Conservation (phyloP, 2,329 filamentous ascomycete genomes). For the Aspergillus hiratsukae region DNA sequence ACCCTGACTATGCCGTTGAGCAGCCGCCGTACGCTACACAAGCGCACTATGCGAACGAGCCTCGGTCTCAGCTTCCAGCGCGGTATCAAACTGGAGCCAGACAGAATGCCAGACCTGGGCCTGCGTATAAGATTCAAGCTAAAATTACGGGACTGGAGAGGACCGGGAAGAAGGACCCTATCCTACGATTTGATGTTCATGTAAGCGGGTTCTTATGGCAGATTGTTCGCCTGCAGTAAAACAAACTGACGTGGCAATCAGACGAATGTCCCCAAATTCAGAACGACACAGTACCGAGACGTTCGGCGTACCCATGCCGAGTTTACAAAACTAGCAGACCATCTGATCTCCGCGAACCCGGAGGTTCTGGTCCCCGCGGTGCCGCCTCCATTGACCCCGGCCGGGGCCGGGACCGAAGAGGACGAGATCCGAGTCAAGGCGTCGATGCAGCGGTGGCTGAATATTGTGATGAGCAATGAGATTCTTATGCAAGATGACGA, state of each 20-base stretch:
- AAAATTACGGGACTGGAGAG: slow-evolving; percentile 93
- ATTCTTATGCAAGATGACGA: slow-evolving; percentile 93
- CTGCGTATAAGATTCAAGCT: slow-evolving; percentile 80
- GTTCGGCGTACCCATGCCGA: slow-evolving; percentile 93
- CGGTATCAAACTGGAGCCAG: slow-evolving; percentile 45
- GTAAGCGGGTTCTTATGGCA: slow-evolving; percentile 51
- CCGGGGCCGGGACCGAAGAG: slow-evolving; percentile 92
- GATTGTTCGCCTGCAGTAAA: slow-evolving; percentile 1
- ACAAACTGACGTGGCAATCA: slow-evolving; percentile 35
- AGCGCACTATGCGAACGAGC: slow-evolving; percentile 34
- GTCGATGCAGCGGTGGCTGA: slow-evolving; percentile 90
- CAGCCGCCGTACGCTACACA: slow-evolving; percentile 35
- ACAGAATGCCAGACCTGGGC: slow-evolving; percentile 46
- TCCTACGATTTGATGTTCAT: slow-evolving; percentile 92
- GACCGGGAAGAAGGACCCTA: slow-evolving; percentile 91
- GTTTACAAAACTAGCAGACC: slow-evolving; percentile 92
- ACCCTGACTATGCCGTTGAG: slow-evolving; percentile 34
- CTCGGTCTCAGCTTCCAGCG: slow-evolving; percentile 41
- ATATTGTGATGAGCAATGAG: slow-evolving; percentile 86
- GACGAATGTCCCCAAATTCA: slow-evolving; percentile 98
- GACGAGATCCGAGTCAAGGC: slow-evolving; percentile 87
- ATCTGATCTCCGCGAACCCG: slow-evolving; percentile 95
- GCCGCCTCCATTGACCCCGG: slow-evolving; percentile 88
- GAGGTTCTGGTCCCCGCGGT: slow-evolving; percentile 92
- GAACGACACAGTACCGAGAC: slow-evolving; percentile 96